Evolutionary conservation across 1,139 yeast species (phyloP).

Genomic region (Yamadazyma sp.): DNA sequence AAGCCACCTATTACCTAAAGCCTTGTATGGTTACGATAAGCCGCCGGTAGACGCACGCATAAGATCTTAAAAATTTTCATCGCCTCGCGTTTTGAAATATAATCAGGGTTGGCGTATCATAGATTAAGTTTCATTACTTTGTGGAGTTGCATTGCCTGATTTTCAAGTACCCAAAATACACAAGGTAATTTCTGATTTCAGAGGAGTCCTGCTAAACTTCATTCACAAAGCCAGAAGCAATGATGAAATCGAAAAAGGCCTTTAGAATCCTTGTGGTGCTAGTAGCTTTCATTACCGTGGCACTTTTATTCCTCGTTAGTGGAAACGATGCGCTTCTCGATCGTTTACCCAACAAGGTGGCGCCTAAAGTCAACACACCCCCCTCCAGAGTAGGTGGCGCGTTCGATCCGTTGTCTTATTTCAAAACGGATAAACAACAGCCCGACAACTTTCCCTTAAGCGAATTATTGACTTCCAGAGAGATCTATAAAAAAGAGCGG

Average conservation of each 20-base stretch:
- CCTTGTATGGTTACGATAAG: neutral
- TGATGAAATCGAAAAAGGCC: conserved; percentile 6
- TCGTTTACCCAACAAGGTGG: neutral
- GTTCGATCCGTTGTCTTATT: neutral
- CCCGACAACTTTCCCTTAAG: neutral
- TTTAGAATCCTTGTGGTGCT: conserved; percentile 13
- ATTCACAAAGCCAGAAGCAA: no score
- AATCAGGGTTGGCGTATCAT: no score
- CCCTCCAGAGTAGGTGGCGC: neutral
- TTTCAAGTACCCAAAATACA: no score
- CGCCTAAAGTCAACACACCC: neutral
- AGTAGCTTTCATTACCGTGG: conserved; percentile 3
- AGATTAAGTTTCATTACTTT: no score
- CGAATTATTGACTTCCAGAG: neutral
- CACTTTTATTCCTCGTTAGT: neutral
- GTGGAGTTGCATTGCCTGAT: no score
- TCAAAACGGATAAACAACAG: neutral
- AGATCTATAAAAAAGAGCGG: conserved; percentile 1
- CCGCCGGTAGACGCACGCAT: neutral
- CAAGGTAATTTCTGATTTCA: no score
- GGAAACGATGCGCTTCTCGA: neutral
- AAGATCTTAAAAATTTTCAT: no score
- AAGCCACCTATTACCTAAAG: neutral
- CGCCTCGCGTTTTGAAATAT: no score
- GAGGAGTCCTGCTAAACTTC: no score